Evolutionary conservation across 495 filamentous ascomycete species (phyloP).

Genomic region (Durotheca rogersii): DNA sequence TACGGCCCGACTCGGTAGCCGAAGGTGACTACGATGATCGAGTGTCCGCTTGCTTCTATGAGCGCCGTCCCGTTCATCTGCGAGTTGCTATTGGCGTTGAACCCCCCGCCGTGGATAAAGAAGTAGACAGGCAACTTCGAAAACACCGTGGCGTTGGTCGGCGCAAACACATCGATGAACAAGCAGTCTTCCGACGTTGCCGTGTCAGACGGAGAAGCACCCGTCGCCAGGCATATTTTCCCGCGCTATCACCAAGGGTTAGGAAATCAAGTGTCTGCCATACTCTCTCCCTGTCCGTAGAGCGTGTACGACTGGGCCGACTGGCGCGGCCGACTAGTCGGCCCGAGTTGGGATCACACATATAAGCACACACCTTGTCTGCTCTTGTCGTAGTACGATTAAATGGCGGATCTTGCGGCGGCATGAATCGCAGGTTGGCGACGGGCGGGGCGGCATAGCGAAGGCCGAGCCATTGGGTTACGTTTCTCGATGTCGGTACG

Average conservation of each 20-base stretch:
- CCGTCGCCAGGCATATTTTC: conserved; percentile 24
- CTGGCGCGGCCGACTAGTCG: too few relatives aligned
- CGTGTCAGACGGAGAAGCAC: conserved; percentile 11
- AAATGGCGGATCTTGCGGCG: conserved; percentile 54
- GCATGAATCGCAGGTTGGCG: conserved; percentile 59
- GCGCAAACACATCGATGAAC: conserved; percentile 66
- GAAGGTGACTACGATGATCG: conserved; percentile 67
- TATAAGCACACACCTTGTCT: conserved; percentile 18
- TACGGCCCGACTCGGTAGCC: conserved; percentile 57
- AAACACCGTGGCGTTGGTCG: conserved; percentile 46
- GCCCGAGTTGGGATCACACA: conserved; percentile 6
- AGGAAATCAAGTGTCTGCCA: conserved; percentile 6
- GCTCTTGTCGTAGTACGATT: conserved; percentile 20
- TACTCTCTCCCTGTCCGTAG: not conserved
- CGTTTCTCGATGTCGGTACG: conserved; percentile 34
- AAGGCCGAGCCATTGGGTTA: conserved; percentile 66
- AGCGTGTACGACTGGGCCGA: not conserved
- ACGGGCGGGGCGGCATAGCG: conserved; percentile 63
- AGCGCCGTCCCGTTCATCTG: conserved; percentile 59
- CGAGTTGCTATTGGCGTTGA: conserved; percentile 56
- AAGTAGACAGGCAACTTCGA: conserved; percentile 62
- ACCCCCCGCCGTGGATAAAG: conserved; percentile 71
- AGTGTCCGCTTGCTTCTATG: conserved; percentile 54
- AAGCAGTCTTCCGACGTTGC: conserved; percentile 59
- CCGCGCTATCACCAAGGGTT: conserved; percentile 25